These are phyloP conservation scores for Sindora glabra DNA, from an alignment of 306 rosid species.

Conservation along the genomic window DNA sequence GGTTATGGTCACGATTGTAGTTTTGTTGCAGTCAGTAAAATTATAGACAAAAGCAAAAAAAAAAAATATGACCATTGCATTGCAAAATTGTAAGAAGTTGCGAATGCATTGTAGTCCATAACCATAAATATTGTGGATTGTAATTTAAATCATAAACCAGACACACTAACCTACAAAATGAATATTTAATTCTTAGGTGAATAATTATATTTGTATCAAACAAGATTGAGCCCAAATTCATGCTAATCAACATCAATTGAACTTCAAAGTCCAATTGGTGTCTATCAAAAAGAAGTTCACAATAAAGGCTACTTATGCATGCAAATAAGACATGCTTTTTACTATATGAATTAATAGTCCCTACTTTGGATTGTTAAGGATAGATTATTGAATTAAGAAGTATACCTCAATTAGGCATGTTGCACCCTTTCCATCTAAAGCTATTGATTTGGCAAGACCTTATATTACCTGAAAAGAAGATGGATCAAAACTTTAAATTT, in stretches of 20 bases:
- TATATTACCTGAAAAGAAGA: constrained; percentile 68
- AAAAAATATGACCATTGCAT: no score
- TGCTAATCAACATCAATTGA: background rate
- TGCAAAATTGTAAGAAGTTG: no score
- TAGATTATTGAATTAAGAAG: constrained; percentile 13
- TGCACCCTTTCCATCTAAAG: constrained; percentile 99
- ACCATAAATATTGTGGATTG: no score
- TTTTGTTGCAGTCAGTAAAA: no score
- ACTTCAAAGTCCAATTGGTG: background rate
- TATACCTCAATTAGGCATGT: constrained; percentile 92
- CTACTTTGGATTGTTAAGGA: background rate
- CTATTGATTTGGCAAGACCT: constrained; percentile 96
- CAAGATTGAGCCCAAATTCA: background rate
- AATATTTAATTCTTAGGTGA: constrained; percentile 8
- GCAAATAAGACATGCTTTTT: background rate
- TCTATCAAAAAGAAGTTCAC: constrained; percentile 6
- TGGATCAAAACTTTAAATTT: background rate
- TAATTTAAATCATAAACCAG: no score
- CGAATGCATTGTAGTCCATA: no score
- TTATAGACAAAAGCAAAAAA: no score
- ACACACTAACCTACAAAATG: constrained; percentile 55
- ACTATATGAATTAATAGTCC: background rate
- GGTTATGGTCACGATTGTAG: no score
- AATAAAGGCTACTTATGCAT: background rate
- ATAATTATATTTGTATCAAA: background rate